Base-by-base conservation (phyloP, 2,329 filamentous ascomycete species). In the Claviceps digitariae region DNA sequence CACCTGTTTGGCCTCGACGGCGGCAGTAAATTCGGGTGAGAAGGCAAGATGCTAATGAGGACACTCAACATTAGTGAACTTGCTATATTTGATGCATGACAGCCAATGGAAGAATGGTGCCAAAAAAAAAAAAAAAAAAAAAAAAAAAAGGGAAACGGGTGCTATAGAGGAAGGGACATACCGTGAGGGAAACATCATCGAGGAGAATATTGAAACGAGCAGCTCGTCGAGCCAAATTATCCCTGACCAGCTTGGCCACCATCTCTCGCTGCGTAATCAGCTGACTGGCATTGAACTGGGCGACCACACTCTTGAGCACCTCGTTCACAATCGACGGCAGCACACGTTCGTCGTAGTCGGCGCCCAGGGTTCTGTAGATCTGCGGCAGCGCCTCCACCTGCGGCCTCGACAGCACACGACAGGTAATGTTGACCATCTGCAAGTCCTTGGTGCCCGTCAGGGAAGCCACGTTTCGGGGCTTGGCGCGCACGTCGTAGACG, bases 351-450 rank as follows among this genome's bases (percentile, higher is more conserved):
- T 98, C 93, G 68, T 97, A 98, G 72, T 98, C 93, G 54, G 84
- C 84, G 52, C 93, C 93, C 38, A 98, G 79, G 1, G 93, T 98
- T 60, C 93, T 81, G 79, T 97, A 98, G 66, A 98, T 98, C 73
- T 95, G 89, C 20, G 93, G 93, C 44, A 98, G 82, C 34, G 90
- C 87, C 60, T 87, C 83, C 64, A 98, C 76, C 55, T 90, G 83
- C 54, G 93, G 93, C 63, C 90, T 79, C 55, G 91, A 96, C 52
- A 98, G 87, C 55, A 98, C 93, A 87, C 93, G 91, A 73, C 93
- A 98, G 66, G 91, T 98, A 69, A 98, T 97, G 81, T 98, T 98
- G 67, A 97, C 93, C 93, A 98, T 98, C 77, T 98, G 93, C 72
- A 98, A 75, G 73, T 98, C 93, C 78, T 98, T 98, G 66, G 93